A percentile compares a stretch with the other conserved stretches of the same genome.
Conservation (phyloP, 2,329 filamentous ascomycete species). For the Penicillium janthinellum region DNA sequence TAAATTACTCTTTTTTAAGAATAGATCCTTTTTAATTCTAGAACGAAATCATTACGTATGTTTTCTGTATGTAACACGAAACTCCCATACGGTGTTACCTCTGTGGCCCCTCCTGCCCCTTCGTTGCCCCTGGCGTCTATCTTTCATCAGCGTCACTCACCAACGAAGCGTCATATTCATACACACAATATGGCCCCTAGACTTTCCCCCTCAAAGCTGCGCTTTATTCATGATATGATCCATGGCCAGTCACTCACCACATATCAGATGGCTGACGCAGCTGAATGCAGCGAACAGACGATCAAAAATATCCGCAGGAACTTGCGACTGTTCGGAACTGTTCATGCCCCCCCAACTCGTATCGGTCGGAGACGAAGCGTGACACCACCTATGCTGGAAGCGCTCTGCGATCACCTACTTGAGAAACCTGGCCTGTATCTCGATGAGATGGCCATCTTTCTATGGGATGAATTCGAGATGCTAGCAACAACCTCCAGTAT, state of each 20-base stretch:
- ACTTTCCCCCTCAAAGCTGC: neutral
- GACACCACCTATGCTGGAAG: constrained; percentile 23
- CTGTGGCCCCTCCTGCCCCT: no score
- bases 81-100: no score
- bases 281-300: neutral
- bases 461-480: constrained; percentile 27
- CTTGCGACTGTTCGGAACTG: constrained; percentile 6
- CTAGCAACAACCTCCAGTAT: constrained; percentile 23
- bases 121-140: no score
- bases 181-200: neutral
- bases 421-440: constrained; percentile 34
- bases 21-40: no score
- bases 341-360: neutral
- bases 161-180: no score
- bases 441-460: constrained; percentile 34
- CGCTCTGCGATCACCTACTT: constrained; percentile 32
- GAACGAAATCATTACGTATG: no score
- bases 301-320: neutral
- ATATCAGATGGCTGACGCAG: neutral
- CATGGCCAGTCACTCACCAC: neutral
- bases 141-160: no score
- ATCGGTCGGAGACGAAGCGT: constrained; percentile 12
- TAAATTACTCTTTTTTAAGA: no score
- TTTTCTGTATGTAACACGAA: no score
- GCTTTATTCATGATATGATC: neutral